Evolutionary conservation across 441 rosid genomes (phyloP).

Genomic region (Eugenia klotzschiana): DNA sequence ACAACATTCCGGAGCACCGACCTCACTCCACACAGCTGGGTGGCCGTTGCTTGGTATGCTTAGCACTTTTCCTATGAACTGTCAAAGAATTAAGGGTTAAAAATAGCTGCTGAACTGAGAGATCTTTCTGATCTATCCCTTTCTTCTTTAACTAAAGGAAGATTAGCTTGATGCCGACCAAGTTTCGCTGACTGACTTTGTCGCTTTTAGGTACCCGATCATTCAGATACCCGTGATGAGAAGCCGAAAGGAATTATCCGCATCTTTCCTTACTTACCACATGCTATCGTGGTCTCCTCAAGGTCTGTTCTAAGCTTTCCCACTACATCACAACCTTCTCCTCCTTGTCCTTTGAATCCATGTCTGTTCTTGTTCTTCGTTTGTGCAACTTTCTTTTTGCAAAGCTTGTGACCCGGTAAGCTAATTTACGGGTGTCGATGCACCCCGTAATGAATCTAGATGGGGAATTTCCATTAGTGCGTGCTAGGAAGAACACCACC

Average conservation of each 20-base stretch:
- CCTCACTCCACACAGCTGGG: slow-evolving; percentile 21
- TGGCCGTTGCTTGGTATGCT: slow-evolving; percentile 26
- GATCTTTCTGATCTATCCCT: neutral
- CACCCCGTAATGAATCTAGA: neutral
- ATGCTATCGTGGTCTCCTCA: slow-evolving; percentile 8
- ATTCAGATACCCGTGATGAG: slow-evolving; percentile 21
- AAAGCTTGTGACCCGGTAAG: neutral
- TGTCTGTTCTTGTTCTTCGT: neutral
- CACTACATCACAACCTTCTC: neutral
- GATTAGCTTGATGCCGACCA: neutral
- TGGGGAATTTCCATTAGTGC: neutral
- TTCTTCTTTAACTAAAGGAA: neutral
- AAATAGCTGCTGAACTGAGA: neutral
- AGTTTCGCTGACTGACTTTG: neutral
- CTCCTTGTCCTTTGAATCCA: neutral
- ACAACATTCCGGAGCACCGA: slow-evolving; percentile 8
- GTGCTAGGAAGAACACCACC: neutral
- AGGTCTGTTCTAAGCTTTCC: slow-evolving; percentile 12
- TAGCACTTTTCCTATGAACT: neutral
- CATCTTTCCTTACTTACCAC: slow-evolving; percentile 37
- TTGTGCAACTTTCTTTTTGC: neutral
- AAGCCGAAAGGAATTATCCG: slow-evolving; percentile 15
- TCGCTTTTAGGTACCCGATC: slow-evolving; percentile 32
- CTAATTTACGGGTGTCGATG: neutral
- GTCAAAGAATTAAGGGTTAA: neutral